Evolutionary conservation across 306 rosid genomes (phyloP), one percentile per base, ranked within the genome.

Genomic region (Vigna unguiculata): DNA sequence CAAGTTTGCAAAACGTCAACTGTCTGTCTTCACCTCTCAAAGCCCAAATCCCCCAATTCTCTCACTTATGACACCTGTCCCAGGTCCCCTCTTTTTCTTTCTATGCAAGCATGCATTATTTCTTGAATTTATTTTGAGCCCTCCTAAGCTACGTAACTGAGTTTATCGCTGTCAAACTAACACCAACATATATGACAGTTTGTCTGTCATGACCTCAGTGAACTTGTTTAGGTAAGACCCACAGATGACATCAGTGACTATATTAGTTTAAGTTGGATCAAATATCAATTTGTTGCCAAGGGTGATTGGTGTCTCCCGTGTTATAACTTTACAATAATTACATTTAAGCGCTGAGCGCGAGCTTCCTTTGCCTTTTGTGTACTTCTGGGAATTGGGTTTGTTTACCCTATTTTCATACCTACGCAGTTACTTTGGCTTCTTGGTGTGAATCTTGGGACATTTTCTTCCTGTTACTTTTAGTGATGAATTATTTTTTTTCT

Each of bases 381-480:
- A 25, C 61, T 81, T 60, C 32, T 60, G 68, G 15, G 48, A 55
- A 58, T 49, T 61, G 52, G 46, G 61, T 58, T 48, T 69, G 52
- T 40, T 69, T 52, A 59, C 64, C 36, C 40, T 40, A 25, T 75
- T 66, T 74, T 57, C 30, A 43, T 46, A 68, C 14, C 2, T 24
- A 15, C 21, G 40, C 48, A 41, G 60, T 47, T 70, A 40, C 76
- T 47, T 51, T 49, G 43, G 16, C 38, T 61, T 49, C 63, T 63
- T 67, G 71, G 69, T 80, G 47, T 72, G 46, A 76, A 38, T 66
- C 47, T 45, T 22, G 69, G 47, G 58, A 52, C 58, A 41, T 53
- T 57, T 25, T 73, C 34, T 43, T 16, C 9, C 41, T 15, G 17
- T 36, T 55, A 49, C 30, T 76, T 30, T 16, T 54, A 69, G 64